Conservation (phyloP, 306 rosid genomes). For the Canavalia ensiformis region DNA sequence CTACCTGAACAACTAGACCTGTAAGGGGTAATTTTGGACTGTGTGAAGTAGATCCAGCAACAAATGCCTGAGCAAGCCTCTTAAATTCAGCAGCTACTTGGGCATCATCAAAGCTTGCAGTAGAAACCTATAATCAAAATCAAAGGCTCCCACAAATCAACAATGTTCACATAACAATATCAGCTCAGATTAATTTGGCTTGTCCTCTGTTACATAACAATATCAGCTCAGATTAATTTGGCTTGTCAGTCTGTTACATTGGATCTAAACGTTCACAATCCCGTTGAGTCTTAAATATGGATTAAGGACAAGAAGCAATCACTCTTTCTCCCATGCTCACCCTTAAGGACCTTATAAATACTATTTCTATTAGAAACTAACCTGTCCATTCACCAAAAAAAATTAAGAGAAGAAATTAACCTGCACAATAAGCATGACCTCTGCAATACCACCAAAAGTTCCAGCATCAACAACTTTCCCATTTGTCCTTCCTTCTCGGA, state of each 20-base stretch:
- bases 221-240: slow-evolving; percentile 28
- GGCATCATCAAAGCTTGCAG: slow-evolving; percentile 69
- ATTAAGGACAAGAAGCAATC: slow-evolving; percentile 5
- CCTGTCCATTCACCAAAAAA: slow-evolving; percentile 53
- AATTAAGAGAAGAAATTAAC: slow-evolving; percentile 50
- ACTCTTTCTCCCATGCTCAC: neutral
- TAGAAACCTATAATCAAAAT: slow-evolving; percentile 73
- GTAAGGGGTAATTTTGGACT: slow-evolving; percentile 82
- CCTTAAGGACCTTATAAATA: slow-evolving; percentile 4
- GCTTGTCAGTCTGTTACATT: slow-evolving; percentile 15
- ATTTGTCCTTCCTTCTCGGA: slow-evolving; percentile 90
- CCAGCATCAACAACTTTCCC: slow-evolving; percentile 60
- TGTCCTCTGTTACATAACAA: slow-evolving; percentile 22
- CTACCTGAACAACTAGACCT: slow-evolving; percentile 87
- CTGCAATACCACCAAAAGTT: slow-evolving; percentile 66
- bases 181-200: slow-evolving; percentile 21
- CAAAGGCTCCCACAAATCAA: neutral
- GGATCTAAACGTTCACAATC: slow-evolving; percentile 3
- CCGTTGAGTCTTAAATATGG: neutral
- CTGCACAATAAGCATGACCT: slow-evolving; percentile 97
- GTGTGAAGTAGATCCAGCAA: slow-evolving; percentile 65
- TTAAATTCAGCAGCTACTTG: slow-evolving; percentile 68
- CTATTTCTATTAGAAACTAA: slow-evolving; percentile 42
- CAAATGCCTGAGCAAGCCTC: slow-evolving; percentile 76
- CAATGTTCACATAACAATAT: slow-evolving; percentile 5